Base-by-base conservation (phyloP, 2,329 filamentous ascomycete species). In the Xylariaceae sp. region DNA sequence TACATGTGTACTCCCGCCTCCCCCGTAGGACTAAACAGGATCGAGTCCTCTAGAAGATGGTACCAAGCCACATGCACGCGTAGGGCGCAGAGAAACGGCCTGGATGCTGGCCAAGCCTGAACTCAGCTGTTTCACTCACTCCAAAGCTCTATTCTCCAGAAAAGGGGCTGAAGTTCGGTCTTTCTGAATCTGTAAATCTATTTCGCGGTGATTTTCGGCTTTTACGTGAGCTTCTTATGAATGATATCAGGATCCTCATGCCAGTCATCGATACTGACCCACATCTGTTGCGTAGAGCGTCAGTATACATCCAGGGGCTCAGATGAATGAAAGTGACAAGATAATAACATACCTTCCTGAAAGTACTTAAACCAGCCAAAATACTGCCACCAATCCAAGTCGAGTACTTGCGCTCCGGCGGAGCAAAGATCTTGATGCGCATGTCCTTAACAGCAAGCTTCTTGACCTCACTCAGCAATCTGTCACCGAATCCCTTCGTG, bases 371-470 rank as follows among this genome's bases (percentile, higher is more conserved):
- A 5, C 94, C 93, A 39, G 94, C 94, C 66, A 99, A 80, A 76
- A 99, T 99, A 74, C 94, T 97, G 58, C 94, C 94, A 65, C 94
- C 94, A 68, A 97, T 97, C 94, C 94, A 99, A 37, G 94, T 99
- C 63, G 92, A 97, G 79, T 97, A 99, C 77, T 97, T 96, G 66
- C 94, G 84, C 80, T 99, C 94, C 4, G 94, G 93, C 57, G 94
- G 94, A 56, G 94, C 94, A 78, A 96, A 96, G 72, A 99, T 99
- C 82, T 97, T 96, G 79, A 99, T 97, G 71, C 92, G 87, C 93
- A 97, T 99, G 74, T 99, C 94, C 81, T 97, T 97, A 68, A 97
- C 92, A 9, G 94, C 94, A 69, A 97, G 79, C 73, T 88, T 83
- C 77, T 97, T 94, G 66, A 97, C 88, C 77, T 99, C 94, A 67